These are phyloP conservation scores for Pseudopyricularia javanii DNA, from an alignment of 2,329 filamentous ascomycete species.

Conservation along the genomic window DNA sequence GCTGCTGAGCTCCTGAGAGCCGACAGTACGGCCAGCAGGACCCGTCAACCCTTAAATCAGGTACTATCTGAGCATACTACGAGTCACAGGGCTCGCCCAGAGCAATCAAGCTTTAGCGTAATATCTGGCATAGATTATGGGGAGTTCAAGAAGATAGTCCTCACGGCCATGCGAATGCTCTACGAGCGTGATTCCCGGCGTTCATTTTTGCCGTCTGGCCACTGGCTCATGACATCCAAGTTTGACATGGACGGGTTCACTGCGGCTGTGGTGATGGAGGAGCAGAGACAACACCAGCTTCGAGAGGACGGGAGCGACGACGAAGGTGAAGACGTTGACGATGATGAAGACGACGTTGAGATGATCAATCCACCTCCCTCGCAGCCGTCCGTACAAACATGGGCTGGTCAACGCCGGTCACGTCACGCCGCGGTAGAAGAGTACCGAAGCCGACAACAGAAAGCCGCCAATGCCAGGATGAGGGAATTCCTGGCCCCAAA, in stretches of 20 bases:
- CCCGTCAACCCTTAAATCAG: neutral
- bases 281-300: constrained; percentile 63
- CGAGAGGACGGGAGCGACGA: constrained; percentile 37
- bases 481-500: constrained; percentile 73
- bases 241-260: constrained; percentile 89
- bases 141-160: constrained; percentile 69
- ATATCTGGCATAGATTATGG: constrained; percentile 63
- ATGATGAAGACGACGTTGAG: constrained; percentile 18
- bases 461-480: constrained; percentile 55
- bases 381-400: constrained; percentile 16
- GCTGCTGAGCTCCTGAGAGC: constrained; percentile 43
- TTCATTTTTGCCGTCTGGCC: constrained; percentile 66
- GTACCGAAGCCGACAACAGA: constrained; percentile 51
- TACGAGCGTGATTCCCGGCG: constrained; percentile 89
- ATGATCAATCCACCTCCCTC: constrained; percentile 8
- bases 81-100: neutral
- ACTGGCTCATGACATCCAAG: constrained; percentile 85
- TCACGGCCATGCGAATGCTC: constrained; percentile 70
- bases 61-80: neutral
- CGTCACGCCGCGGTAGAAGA: constrained; percentile 53
- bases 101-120: constrained; percentile 19
- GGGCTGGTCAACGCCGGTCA: constrained; percentile 45
- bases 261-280: constrained; percentile 73
- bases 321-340: constrained; percentile 22
- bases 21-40: neutral